These are phyloP conservation scores for Hemileccinum impolitum DNA, from an alignment of 768 basidiomycete genomes.

Conservation along the genomic window DNA sequence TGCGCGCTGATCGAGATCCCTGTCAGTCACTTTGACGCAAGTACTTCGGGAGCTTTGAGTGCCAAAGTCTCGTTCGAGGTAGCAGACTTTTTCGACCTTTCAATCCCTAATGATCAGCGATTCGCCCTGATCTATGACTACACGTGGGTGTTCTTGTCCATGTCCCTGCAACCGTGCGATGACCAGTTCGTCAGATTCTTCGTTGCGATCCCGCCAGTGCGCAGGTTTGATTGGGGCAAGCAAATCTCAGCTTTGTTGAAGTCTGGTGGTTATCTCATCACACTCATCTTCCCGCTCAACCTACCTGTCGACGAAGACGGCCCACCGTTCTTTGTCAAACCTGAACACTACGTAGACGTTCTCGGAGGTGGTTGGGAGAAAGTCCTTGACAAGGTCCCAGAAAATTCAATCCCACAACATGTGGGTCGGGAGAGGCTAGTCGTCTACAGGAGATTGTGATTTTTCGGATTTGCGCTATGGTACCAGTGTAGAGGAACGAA, in stretches of 20 bases:
- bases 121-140: conserved; percentile 18
- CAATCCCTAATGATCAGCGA: conserved; percentile 11
- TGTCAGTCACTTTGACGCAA: conserved; percentile 1
- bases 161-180: neutral
- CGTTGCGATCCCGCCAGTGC: conserved; percentile 60
- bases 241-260: conserved; percentile 56
- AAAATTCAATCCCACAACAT: conserved; percentile 39
- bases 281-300: conserved; percentile 56
- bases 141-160: conserved; percentile 1
- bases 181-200: conserved; percentile 41
- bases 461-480: neutral
- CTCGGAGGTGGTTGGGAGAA: conserved; percentile 51
- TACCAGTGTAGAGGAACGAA: neutral
- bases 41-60: neutral
- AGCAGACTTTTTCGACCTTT: conserved; percentile 18
- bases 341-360: conserved; percentile 52
- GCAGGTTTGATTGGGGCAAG: conserved; percentile 52
- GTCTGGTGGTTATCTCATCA: conserved; percentile 61
- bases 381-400: conserved; percentile 51
- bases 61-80: conserved; percentile 18
- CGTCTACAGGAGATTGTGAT: conserved; percentile 28
- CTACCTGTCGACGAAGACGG: conserved; percentile 44
- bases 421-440: conserved; percentile 49
- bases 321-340: conserved; percentile 60
- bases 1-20: neutral